phyloP scores from a whole-genome alignment of 2,329 filamentous ascomycete genomes.

The Monilinia vaccinii-corymbosi region DNA sequence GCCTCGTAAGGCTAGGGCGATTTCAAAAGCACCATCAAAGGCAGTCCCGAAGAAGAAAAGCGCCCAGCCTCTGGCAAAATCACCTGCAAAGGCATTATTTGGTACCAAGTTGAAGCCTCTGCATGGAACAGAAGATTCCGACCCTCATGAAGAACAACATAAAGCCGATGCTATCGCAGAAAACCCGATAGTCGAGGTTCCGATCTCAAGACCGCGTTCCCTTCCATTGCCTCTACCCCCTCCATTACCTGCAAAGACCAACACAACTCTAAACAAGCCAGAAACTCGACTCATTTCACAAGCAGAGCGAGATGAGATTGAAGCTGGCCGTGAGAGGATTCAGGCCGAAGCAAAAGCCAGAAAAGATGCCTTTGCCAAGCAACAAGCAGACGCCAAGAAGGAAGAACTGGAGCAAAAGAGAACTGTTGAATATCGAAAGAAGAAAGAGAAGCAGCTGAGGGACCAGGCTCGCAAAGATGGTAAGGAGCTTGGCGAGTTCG shows the following conservation, averaged over 20 bases:
- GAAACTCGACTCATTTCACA: constrained; percentile 1
- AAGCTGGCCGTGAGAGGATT: not conserved
- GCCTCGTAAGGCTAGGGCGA: not conserved
- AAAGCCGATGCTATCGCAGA: accelerated
- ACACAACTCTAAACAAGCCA: not conserved
- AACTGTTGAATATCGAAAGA: not conserved
- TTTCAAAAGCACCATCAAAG: not conserved
- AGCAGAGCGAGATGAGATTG: not conserved
- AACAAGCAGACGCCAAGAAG: not conserved
- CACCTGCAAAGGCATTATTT: not conserved
- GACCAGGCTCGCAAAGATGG: not conserved
- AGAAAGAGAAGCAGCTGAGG: not conserved
- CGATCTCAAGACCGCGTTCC: not conserved
- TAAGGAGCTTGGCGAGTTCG: not conserved
- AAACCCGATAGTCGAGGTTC: not conserved
- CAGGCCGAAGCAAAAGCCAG: not conserved
- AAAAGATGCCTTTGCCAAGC: not conserved
- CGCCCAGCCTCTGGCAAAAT: not conserved
- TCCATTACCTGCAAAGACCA: too few species aligned
- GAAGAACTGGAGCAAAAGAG: not conserved
- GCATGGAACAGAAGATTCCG: not conserved
- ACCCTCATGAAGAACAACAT: not conserved
- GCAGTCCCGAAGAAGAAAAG: not conserved
- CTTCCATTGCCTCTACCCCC: not conserved
- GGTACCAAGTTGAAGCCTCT: not conserved